Evolutionary conservation across 305 asterid genomes (phyloP), one percentile per base, ranked within the genome.

Genomic region (Fraxinus platypoda): DNA sequence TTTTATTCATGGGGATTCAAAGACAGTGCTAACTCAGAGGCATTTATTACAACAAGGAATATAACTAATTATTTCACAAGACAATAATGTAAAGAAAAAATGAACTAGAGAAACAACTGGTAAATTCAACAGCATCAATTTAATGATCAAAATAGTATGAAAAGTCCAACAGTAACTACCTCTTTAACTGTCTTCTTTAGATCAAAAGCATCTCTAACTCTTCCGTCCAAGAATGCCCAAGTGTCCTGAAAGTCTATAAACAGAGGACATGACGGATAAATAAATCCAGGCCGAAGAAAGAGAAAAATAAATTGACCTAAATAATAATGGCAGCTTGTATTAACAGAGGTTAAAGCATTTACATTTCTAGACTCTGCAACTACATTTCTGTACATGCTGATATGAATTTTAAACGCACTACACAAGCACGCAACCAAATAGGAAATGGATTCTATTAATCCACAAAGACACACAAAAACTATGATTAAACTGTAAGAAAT

Each of bases 181-280:
- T 95, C 99, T 80, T 90, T 95, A 82, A 90, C 87, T 52, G 95
- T 82, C 85, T 94, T 95, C 76, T 89, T 91, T 33, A 95, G 83
- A 87, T 95, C 95, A 89, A 95, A 93, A 64, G 94, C 98, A 81
- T 92, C 98, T 87, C 89, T 92, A 77, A 94, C 84, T 83, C 97
- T 90, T 31, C 81, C 93, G 57, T 92, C 93, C 92, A 95, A 83
- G 92, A 94, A 95, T 25, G 80, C 85, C 98, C 99, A 95, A 37
- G 99, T 93, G 74, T 93, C 97, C 84, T 87, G 92, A 80, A 91
- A 91, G 88, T 90, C 99, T 95, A 80, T 75, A 78, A 74, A 83
- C 26, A 81, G 82, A 85, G 49, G 84, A 35, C 31, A 77, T 23
- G 74, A 43, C 46, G 38, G 76, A 62, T 81, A 52, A 82, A 71